Base-by-base conservation (phyloP, 1,284 basidiomycete species). In the Pseudozyma hubeiensis region DNA sequence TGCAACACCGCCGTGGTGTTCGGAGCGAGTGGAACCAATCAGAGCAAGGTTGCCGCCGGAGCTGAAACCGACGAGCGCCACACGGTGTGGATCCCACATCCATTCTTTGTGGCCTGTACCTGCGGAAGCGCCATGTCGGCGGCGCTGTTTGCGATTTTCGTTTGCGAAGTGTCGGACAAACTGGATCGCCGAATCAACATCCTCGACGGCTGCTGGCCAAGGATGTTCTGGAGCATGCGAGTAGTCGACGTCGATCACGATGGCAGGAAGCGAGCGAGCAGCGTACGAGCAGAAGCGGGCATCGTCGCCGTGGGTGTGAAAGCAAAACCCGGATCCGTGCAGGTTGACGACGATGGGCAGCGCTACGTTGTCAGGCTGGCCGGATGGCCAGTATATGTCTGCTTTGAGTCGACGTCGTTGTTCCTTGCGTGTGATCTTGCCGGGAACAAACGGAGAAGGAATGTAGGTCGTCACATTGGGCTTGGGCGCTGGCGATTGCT, bases 151-250 rank as follows among this genome's bases (percentile, higher is more conserved):
- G 34, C 61, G 49, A 16, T 63, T 59, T 45, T 65, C 55, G 0
- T 13, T 14, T 0, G 71, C 71, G 47, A 74, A 74, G n/a, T 65
- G 62, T 19, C 51, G 53, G 29, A 48, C 87, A 89, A 91, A 93
- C 51, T 88, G 82, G 5, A 92, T 85, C 2, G 90, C 86, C 44
- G 90, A 89, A 40, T 91, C 85, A 0, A 90, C 89, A 77, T 93
- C 92, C 44, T 91, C 88, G 0, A 91, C 88, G 0, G 91, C 91
- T 1, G 89, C 88, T 2, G 92, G 92, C 76, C 91, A 92, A 5
- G 88, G 88, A 54, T 90, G 71, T 77, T 93, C 91, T 0, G 92
- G 92, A 0, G 90, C 91, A 8, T 92, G 87, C 5, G 91, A 88
- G 80, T 92, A 92, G 73, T 90, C 89, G 19, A 92, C 90, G 5